Conservation (phyloP, 1,284 basidiomycete genomes). For the Kalmanozyma brasiliensis region DNA sequence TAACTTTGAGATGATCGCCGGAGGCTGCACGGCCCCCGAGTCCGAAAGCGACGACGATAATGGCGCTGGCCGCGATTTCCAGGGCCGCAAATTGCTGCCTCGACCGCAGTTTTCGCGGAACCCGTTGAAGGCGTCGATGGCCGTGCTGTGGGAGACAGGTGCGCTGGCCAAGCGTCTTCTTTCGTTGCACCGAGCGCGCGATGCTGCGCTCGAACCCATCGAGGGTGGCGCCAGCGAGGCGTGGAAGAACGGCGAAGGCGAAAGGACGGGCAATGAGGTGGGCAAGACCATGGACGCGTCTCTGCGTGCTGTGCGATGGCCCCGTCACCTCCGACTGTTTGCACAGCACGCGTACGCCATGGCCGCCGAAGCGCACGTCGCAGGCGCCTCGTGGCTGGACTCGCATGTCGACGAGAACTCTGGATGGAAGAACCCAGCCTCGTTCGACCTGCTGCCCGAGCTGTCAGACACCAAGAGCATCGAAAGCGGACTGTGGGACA, state of each 20-base stretch:
- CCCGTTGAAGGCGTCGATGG: constrained; percentile 51
- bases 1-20: constrained; percentile 50
- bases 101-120: constrained; percentile 46
- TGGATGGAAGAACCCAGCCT: constrained; percentile 41
- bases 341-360: constrained; percentile 57
- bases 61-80: constrained; percentile 34
- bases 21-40: constrained; percentile 22
- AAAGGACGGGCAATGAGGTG: constrained; percentile 52
- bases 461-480: constrained; percentile 36
- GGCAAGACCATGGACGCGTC: constrained; percentile 48
- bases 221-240: constrained; percentile 14
- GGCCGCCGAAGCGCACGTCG: constrained; percentile 50
- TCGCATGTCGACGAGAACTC: constrained; percentile 36
- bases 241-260: constrained; percentile 25
- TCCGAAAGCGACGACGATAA: constrained; percentile 46
- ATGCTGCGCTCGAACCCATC: constrained; percentile 39
- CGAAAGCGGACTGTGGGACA: constrained; percentile 48
- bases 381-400: constrained; percentile 36
- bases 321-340: constrained; percentile 50
- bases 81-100: constrained; percentile 35
- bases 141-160: constrained; percentile 45
- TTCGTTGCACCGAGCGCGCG: constrained; percentile 36
- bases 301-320: constrained; percentile 54
- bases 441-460: constrained; percentile 37
- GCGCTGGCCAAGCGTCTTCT: constrained; percentile 32